Base-by-base conservation (phyloP, 2,329 filamentous ascomycete species). In the Neocatenulostroma microsporum region DNA sequence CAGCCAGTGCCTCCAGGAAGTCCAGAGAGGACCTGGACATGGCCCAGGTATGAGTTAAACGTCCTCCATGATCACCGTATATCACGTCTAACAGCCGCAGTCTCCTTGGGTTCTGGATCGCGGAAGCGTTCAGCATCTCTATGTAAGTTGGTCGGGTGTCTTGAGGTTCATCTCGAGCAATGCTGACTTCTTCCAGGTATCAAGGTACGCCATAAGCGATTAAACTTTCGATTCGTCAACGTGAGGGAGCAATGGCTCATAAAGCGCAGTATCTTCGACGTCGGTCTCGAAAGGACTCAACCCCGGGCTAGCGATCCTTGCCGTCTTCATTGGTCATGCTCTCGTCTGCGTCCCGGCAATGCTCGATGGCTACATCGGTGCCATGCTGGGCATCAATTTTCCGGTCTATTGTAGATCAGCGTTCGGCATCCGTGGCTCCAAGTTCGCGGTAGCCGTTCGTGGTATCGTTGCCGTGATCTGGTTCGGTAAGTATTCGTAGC, bases 51-150 rank as follows among this genome's bases (percentile, higher is more conserved):
- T n/a, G n/a, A n/a, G n/a, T n/a, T n/a, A n/a, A n/a, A n/a, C n/a
- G n/a, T n/a, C n/a, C n/a, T n/a, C n/a, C n/a, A n/a, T n/a, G n/a
- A n/a, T n/a, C n/a, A n/a, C n/a, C n/a, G n/a, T n/a, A n/a, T n/a
- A n/a, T n/a, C n/a, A n/a, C n/a, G n/a, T n/a, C n/a, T n/a, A n/a
- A n/a, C n/a, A n/a, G n/a, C n/a, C n/a, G n/a, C n/a, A n/a, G 40
- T 23, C 25, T 48, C 7, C 34, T 48, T 5, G 45, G 45, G 17
- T 48, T 49, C 40, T 49, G 46, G 46, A 37, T 49, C 10, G 46
- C 46, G 5, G 46, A 49, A 25, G 46, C 43, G 2, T 49, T 49
- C 30, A 42, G 37, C 1, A 46, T 46, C 10, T 46, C 46, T 6
- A 46, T 46, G 43, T 44, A 44, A 14, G 27, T 29, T 9, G 10